These are phyloP conservation scores for Cryptosporidium parvum DNA, from an alignment of 169 alveolate species.

Conservation along the genomic window DNA sequence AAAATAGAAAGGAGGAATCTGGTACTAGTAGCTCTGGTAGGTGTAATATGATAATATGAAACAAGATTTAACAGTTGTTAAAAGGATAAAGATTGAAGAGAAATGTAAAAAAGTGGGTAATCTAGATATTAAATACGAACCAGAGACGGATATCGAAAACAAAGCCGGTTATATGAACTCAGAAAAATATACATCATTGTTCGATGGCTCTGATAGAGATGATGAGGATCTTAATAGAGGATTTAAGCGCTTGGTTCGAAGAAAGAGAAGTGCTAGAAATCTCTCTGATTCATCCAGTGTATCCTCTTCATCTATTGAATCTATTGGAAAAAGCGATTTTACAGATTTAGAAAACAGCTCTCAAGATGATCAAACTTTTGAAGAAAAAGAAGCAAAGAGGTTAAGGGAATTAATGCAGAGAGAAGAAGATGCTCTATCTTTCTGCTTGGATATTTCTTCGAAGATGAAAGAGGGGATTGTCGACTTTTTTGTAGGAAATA, in stretches of 20 bases:
- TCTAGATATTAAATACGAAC: background rate
- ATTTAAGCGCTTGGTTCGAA: conserved; percentile 39
- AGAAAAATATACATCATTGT: background rate
- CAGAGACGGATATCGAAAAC: conserved; percentile 25
- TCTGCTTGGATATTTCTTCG: conserved; percentile 40
- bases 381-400: conserved; percentile 26
- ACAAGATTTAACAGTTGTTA: background rate
- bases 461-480: conserved; percentile 65
- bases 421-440: conserved; percentile 47
- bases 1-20: background rate
- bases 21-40: background rate
- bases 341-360: conserved; percentile 1
- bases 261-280: conserved; percentile 37
- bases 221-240: conserved; percentile 39
- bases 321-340: background rate
- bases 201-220: conserved; percentile 17
- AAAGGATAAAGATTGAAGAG: conserved; percentile 8
- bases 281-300: conserved; percentile 37
- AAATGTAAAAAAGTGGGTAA: background rate
- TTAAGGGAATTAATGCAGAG: background rate
- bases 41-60: background rate
- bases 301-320: background rate
- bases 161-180: conserved; percentile 23
- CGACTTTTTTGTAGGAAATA: conserved; percentile 50
- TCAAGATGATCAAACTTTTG: background rate